Evolutionary conservation across 495 filamentous ascomycete genomes (phyloP).

Genomic region (Podospora comata): DNA sequence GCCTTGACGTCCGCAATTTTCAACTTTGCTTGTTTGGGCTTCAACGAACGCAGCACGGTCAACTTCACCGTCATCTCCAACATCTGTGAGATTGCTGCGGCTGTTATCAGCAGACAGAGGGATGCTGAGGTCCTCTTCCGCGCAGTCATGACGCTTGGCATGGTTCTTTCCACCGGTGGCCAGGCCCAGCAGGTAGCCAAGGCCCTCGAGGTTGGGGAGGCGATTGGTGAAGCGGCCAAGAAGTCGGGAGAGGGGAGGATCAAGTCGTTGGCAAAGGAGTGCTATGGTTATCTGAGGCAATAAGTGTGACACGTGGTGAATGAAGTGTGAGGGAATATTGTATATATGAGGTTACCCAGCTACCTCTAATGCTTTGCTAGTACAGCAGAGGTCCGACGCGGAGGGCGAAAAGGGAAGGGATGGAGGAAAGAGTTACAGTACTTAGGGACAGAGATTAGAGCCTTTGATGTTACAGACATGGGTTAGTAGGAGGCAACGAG

Average conservation of each 20-base stretch:
- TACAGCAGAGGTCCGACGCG: slow-evolving; percentile 15
- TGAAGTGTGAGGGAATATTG: background rate
- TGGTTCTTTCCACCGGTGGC: slow-evolving; percentile 57
- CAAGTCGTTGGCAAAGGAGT: slow-evolving; percentile 57
- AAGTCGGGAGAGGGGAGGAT: slow-evolving; percentile 56
- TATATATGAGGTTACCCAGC: slow-evolving; percentile 6
- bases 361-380: background rate
- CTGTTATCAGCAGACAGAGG: slow-evolving; percentile 58
- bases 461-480: too few relatives aligned
- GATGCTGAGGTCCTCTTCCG: slow-evolving; percentile 84
- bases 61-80: slow-evolving; percentile 17
- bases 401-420: background rate
- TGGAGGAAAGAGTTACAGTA: background rate
- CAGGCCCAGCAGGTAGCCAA: slow-evolving; percentile 44
- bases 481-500: too few relatives aligned
- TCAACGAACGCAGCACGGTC: slow-evolving; percentile 27
- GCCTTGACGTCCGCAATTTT: slow-evolving; percentile 80
- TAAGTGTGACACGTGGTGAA: background rate
- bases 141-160: slow-evolving; percentile 78
- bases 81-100: slow-evolving; percentile 50
- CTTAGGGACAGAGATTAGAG: background rate
- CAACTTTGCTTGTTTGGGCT: slow-evolving; percentile 71
- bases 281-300: slow-evolving; percentile 45
- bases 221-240: slow-evolving; percentile 40
- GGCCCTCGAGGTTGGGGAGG: slow-evolving; percentile 44